phyloP scores from a whole-genome alignment of 768 basidiomycete species.

The Kondoa subrosea region DNA sequence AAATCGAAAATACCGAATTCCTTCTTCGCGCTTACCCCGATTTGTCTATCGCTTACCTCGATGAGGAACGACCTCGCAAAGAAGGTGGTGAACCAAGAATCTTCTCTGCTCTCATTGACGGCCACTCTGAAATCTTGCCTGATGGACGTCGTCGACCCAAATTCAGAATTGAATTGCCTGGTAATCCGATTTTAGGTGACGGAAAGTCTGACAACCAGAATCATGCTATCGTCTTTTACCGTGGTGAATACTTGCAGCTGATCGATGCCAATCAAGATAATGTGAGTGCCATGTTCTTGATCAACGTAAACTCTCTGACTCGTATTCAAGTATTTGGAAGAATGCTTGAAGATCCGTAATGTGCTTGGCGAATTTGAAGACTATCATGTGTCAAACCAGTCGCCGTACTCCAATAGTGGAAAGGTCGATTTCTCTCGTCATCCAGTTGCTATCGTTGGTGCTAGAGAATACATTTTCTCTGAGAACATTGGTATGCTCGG shows the following conservation, averaged over 20 bases:
- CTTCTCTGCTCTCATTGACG: conserved; percentile 91
- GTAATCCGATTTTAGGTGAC: conserved; percentile 96
- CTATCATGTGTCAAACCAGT: conserved; percentile 64
- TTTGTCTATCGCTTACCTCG: conserved; percentile 92
- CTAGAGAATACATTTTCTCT: conserved; percentile 98
- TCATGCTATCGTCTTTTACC: conserved; percentile 97
- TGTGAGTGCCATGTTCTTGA: conserved; percentile 13
- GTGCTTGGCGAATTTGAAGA: conserved; percentile 97
- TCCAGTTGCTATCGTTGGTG: conserved; percentile 93
- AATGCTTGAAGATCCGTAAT: conserved; percentile 97
- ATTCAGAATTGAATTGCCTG: conserved; percentile 94
- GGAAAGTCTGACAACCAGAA: conserved; percentile 99
- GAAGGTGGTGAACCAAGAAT: conserved; percentile 89
- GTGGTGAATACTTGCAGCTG: conserved; percentile 95
- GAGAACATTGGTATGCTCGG: conserved; percentile 99
- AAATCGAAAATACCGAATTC: conserved; percentile 97
- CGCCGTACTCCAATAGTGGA: conserved; percentile 52
- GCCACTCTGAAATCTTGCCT: conserved; percentile 85
- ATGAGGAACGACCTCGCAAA: conserved; percentile 83
- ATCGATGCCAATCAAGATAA: conserved; percentile 99
- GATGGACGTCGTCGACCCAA: conserved; percentile 83
- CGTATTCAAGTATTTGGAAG: conserved; percentile 56
- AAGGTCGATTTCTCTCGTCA: conserved; percentile 70
- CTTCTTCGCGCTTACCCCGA: conserved; percentile 93
- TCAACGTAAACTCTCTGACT: background rate